phyloP scores from a whole-genome alignment of 345 rosid species.

The Eucalyptus marginata region DNA sequence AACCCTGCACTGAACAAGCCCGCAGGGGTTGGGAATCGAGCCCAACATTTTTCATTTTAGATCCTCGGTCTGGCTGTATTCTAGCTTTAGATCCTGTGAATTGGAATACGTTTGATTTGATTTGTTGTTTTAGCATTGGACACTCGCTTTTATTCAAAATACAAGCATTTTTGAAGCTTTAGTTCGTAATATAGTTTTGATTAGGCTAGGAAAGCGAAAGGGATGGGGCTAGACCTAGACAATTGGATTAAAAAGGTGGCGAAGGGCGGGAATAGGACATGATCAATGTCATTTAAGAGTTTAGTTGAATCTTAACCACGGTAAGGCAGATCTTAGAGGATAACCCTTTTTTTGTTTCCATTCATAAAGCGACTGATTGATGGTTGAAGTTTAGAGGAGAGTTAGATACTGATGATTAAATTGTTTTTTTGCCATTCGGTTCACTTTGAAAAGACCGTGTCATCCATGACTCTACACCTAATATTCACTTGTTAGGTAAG shows the following conservation, averaged over 20 bases:
- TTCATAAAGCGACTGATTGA: neutral
- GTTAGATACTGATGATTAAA: neutral
- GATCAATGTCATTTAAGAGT: neutral
- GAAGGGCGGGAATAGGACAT: neutral
- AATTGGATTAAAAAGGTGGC: neutral
- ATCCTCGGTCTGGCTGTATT: neutral
- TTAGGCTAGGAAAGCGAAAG: neutral
- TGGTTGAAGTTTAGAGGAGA: neutral
- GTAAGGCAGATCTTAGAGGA: neutral
- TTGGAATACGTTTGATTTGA: neutral
- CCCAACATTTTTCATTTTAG: neutral
- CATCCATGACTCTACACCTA: neutral
- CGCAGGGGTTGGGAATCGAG: neutral
- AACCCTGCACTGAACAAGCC: neutral
- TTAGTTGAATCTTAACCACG: neutral
- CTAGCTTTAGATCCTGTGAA: neutral
- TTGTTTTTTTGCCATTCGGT: neutral
- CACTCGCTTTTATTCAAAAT: neutral
- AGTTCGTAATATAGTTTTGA: neutral
- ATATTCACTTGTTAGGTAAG: neutral
- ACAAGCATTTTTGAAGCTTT: neutral
- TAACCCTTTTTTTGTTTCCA: neutral
- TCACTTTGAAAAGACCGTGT: neutral
- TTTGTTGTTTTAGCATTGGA: neutral
- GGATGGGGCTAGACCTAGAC: neutral